phyloP scores from a whole-genome alignment of 148 eudicot genomes.

The Chenopodium album region DNA sequence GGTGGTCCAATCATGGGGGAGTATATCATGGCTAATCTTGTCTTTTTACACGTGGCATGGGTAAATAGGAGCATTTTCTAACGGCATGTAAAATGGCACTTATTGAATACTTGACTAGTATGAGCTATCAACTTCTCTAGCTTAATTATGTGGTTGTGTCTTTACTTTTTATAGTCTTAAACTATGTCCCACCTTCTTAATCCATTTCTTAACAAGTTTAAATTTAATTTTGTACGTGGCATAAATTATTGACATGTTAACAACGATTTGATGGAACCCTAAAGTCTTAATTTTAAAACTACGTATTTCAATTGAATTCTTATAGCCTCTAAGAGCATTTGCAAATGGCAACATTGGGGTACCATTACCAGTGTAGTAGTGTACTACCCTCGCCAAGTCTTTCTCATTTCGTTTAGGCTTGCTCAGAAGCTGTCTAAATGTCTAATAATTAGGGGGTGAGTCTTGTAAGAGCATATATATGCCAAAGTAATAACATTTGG shows the following conservation, averaged over 20 bases:
- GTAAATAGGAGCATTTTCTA: not conserved
- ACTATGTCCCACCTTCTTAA: not conserved
- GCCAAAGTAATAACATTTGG: too few relatives aligned
- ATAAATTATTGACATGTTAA: not conserved
- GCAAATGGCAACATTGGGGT: too few relatives aligned
- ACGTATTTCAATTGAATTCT: not conserved
- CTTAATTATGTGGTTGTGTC: not conserved
- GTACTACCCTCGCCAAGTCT: too few relatives aligned
- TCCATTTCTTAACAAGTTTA: not conserved
- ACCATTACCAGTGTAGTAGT: too few relatives aligned
- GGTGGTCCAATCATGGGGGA: slow-evolving; percentile 8
- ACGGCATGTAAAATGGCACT: slow-evolving; percentile 18
- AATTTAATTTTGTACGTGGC: not conserved
- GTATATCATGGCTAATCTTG: not conserved
- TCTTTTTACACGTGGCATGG: not conserved
- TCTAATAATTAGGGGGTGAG: too few relatives aligned
- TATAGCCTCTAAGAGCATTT: not conserved
- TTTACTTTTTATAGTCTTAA: not conserved
- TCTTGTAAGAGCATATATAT: too few relatives aligned
- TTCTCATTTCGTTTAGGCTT: too few relatives aligned
- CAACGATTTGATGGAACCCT: not conserved
- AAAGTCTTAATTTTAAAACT: not conserved
- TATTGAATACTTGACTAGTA: not conserved
- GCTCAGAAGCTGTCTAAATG: too few relatives aligned
- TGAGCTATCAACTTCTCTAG: not conserved